Evolutionary conservation across 1,139 yeast genomes (phyloP), one percentile per base, ranked within the genome.

Genomic region (Suhomyces wounanorum): DNA sequence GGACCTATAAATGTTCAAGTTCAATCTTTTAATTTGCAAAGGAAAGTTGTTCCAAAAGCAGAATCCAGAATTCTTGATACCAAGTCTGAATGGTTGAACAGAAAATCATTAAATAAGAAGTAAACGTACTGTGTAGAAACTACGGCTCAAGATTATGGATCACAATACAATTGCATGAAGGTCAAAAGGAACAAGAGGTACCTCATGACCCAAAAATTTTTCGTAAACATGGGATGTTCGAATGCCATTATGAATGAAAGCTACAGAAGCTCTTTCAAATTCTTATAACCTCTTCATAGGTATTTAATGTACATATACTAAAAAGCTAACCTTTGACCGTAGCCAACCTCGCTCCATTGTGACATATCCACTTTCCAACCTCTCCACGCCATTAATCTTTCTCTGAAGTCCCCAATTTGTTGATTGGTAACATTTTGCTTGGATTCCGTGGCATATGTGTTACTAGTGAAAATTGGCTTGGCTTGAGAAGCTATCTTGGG

Each of bases 341-440:
- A 31, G 11, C 47, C 51, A 11, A 41, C 38, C 7, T 47, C 53
- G 3, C 16, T 78, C 97, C 97, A 91, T 25, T 68, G 63, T 21
- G 89, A 78, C 96, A 91, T 88, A 62, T 91, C 96, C 3, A 89
- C 81, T 62, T 87, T 90, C 94, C 95, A 91, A 40, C 84, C 85
- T 59, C 84, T 83, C 96, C 96, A 91, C 55, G 83, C 79, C 67
- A 75, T 60, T 21, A 77, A 59, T 44, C 66, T 64, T 52, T 75
- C 80, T 59, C 77, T 69, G 61, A 75, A 76, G 49, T 77, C 77
- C 25, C 62, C 71, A 1, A 65, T 62, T n/a, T 53, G 58, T 40
- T 62, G 59, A 17, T 57, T 57, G 18, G 58, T 57, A 40, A 68
- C 59, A 44, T 65, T 66, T 49, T 67, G 73, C 44, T 65, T 67